These are phyloP conservation scores for Ramularia endophylla DNA, from an alignment of 2,329 filamentous ascomycete genomes.

Conservation along the genomic window DNA sequence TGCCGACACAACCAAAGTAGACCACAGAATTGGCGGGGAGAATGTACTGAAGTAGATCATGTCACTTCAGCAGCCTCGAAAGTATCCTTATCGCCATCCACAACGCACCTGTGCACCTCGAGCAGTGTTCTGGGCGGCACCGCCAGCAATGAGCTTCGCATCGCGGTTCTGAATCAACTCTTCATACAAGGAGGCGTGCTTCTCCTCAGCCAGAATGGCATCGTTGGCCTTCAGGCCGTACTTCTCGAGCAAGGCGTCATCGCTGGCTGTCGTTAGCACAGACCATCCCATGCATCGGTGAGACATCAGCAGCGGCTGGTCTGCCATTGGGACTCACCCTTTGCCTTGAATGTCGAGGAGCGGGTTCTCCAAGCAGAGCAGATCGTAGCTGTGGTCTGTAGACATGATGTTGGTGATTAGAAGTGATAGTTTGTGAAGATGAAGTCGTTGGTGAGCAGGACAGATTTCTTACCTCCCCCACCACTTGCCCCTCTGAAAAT, in stretches of 20 bases:
- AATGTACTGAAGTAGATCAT: conserved; percentile 60
- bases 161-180: conserved; percentile 89
- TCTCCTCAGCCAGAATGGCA: conserved; percentile 89
- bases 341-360: conserved; percentile 92
- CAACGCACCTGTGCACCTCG: conserved; percentile 69
- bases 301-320: conserved; percentile 3
- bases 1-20: conserved; percentile 88
- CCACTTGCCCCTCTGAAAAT: too few relatives aligned
- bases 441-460: too few relatives aligned
- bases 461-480: too few relatives aligned
- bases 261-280: conserved; percentile 46
- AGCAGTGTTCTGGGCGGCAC: conserved; percentile 95
- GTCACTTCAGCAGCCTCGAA: too few relatives aligned
- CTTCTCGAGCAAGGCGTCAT: conserved; percentile 80
- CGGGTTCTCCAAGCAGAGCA: conserved; percentile 95
- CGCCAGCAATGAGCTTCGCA: conserved; percentile 91
- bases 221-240: conserved; percentile 94
- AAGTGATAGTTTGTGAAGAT: too few relatives aligned
- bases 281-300: conserved; percentile 11
- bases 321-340: conserved; percentile 44
- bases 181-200: conserved; percentile 86
- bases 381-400: conserved; percentile 60
- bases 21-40: conserved; percentile 83
- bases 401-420: conserved; percentile 13
- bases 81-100: too few relatives aligned